A percentile compares a stretch with the other conserved stretches of the same genome.
Conservation (phyloP, 257 asterid genomes). For the Marsdenia floribunda region DNA sequence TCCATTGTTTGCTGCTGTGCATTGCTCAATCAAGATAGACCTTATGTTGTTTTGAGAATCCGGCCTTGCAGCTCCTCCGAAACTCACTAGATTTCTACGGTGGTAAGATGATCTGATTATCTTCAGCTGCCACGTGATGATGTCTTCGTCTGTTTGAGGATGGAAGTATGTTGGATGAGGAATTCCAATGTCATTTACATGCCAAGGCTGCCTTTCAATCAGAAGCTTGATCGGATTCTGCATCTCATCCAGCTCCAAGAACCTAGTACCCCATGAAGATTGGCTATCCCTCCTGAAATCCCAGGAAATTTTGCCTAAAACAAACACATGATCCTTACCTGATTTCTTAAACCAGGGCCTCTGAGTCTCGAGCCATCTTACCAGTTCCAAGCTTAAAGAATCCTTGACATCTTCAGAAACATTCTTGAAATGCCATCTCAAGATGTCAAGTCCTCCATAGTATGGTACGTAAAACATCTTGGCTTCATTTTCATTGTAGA, state of each 20-base stretch:
- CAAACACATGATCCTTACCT: conserved; percentile 67
- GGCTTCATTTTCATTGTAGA: conserved; percentile 38
- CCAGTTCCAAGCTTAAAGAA: conserved; percentile 32
- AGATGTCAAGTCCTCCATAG: conserved; percentile 63
- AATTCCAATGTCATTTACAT: conserved; percentile 46
- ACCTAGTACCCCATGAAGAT: conserved; percentile 54
- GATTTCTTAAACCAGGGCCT: conserved; percentile 41
- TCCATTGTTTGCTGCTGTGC: conserved; percentile 25
- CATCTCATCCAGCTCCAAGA: conserved; percentile 63
- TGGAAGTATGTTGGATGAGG: conserved; percentile 77
- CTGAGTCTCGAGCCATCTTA: conserved; percentile 58
- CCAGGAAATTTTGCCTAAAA: conserved; percentile 63
- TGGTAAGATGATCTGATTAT: conserved; percentile 22
- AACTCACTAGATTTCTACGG: conserved; percentile 36
- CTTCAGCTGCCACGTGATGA: conserved; percentile 49
- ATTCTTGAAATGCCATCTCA: conserved; percentile 78
- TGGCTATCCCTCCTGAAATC: conserved; percentile 50
- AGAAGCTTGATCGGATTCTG: conserved; percentile 63
- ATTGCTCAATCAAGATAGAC: conserved; percentile 45
- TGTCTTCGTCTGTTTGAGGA: conserved; percentile 53
- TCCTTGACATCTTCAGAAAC: conserved; percentile 48
- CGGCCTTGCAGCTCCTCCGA: conserved; percentile 67
- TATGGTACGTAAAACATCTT: conserved; percentile 61
- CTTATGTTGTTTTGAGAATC: conserved; percentile 39
- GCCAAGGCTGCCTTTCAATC: conserved; percentile 71